Conservation (phyloP, 805 yeast species). For the Kodamaea restingae region DNA sequence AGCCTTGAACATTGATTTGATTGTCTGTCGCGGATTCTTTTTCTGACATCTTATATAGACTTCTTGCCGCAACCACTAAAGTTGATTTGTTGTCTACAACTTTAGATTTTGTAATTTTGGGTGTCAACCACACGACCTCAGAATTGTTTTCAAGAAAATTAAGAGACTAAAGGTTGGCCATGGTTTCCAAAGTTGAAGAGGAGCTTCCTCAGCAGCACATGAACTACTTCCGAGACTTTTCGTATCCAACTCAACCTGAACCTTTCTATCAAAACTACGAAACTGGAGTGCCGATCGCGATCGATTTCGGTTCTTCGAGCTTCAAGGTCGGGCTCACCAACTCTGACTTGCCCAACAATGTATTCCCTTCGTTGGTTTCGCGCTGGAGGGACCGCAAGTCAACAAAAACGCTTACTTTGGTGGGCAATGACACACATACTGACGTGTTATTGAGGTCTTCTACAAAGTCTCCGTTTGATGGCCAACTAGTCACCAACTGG, state of each 20-base stretch:
- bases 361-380: conserved; percentile 66
- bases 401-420: conserved; percentile 57
- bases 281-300: conserved; percentile 68
- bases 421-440: conserved; percentile 76
- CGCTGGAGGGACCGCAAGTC: conserved; percentile 74
- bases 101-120: neutral
- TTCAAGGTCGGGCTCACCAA: conserved; percentile 59
- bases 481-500: conserved; percentile 86
- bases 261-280: conserved; percentile 48
- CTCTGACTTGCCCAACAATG: conserved; percentile 46
- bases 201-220: conserved; percentile 41
- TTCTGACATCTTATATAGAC: conserved; percentile 19
- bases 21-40: conserved; percentile 29
- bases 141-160: neutral
- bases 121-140: conserved; percentile 1
- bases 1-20: conserved; percentile 68
- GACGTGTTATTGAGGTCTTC: conserved; percentile 68
- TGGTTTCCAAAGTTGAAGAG: conserved; percentile 11
- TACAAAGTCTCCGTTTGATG: conserved; percentile 81
- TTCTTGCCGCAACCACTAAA: neutral
- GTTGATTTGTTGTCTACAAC: conserved; percentile 4
- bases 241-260: conserved; percentile 37
- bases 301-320: conserved; percentile 75
- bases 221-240: conserved; percentile 40
- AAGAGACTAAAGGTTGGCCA: too few relatives aligned